phyloP scores from a whole-genome alignment of 345 rosid genomes.

The Gossypioides kirkii region DNA sequence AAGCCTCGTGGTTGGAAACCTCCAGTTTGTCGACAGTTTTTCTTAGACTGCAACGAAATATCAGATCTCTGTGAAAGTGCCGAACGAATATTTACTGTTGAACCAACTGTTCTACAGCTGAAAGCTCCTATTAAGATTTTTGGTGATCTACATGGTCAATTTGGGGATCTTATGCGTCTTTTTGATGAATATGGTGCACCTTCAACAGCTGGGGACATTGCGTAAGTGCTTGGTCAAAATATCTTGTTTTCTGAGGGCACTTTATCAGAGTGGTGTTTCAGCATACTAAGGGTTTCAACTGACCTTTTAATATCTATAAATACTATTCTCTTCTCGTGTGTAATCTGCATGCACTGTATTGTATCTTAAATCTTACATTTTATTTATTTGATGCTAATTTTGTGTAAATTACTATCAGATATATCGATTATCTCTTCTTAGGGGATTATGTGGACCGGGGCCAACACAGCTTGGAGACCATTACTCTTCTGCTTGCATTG shows the following conservation, averaged over 20 bases:
- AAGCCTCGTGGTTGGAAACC: slow-evolving; percentile 99
- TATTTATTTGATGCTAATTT: slow-evolving; percentile 16
- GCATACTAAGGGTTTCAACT: neutral
- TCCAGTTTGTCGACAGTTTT: slow-evolving; percentile 89
- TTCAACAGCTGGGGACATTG: slow-evolving; percentile 98
- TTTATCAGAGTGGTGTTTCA: neutral
- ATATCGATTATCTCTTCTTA: slow-evolving; percentile 96
- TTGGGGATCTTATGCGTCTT: slow-evolving; percentile 99
- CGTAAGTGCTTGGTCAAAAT: slow-evolving; percentile 49
- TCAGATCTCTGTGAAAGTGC: slow-evolving; percentile 92
- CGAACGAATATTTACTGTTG: slow-evolving; percentile 78
- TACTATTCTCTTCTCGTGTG: neutral
- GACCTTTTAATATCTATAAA: neutral
- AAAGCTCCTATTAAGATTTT: slow-evolving; percentile 91
- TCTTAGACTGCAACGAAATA: slow-evolving; percentile 93
- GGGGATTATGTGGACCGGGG: slow-evolving; percentile 99
- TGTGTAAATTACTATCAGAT: slow-evolving; percentile 50
- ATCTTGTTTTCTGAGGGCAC: neutral
- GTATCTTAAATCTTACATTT: neutral
- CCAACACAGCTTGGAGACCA: slow-evolving; percentile 97
- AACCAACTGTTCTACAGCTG: slow-evolving; percentile 87
- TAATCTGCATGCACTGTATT: neutral
- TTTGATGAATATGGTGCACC: slow-evolving; percentile 99
- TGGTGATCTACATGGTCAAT: slow-evolving; percentile 98
- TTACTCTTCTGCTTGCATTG: slow-evolving; percentile 84